These are phyloP conservation scores for Nakaseomyces kungkrabaensis DNA, from an alignment of 1,139 yeast species.

Conservation along the genomic window DNA sequence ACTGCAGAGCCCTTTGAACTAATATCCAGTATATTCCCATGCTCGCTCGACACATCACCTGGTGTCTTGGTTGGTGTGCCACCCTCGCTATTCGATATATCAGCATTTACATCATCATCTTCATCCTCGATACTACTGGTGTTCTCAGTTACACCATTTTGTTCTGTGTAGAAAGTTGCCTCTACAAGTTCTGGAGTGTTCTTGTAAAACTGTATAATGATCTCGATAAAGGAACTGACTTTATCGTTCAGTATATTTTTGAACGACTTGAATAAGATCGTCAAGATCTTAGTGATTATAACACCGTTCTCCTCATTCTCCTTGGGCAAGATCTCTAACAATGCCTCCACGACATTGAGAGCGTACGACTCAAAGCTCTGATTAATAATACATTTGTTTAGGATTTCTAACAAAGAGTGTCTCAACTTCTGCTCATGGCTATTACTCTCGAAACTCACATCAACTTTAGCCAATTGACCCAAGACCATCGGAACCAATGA, in stretches of 20 bases:
- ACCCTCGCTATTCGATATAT: conserved; percentile 3
- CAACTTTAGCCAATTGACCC: conserved; percentile 52
- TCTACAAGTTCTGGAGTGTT: conserved; percentile 71
- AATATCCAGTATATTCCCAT: background rate
- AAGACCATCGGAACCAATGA: conserved; percentile 55
- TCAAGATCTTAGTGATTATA: conserved; percentile 77
- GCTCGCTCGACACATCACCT: background rate
- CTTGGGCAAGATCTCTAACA: conserved; percentile 49
- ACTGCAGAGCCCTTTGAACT: background rate
- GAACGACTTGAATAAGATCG: conserved; percentile 82
- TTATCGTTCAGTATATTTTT: conserved; percentile 58
- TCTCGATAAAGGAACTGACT: conserved; percentile 69
- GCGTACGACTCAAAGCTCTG: conserved; percentile 74
- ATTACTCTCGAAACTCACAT: conserved; percentile 55
- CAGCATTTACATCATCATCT: conserved; percentile 2
- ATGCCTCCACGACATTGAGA: conserved; percentile 46
- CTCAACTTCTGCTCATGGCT: conserved; percentile 69
- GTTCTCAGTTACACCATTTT: conserved; percentile 6
- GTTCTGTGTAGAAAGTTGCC: conserved; percentile 41
- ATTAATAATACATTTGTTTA: conserved; percentile 75
- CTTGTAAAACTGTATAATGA: conserved; percentile 68
- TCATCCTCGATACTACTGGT: conserved; percentile 7
- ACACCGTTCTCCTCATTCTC: conserved; percentile 97
- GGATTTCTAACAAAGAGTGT: conserved; percentile 63
- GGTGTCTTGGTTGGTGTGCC: background rate